Conservation (phyloP, 2,329 filamentous ascomycete species). For the Sarocladiaceae sp. region DNA sequence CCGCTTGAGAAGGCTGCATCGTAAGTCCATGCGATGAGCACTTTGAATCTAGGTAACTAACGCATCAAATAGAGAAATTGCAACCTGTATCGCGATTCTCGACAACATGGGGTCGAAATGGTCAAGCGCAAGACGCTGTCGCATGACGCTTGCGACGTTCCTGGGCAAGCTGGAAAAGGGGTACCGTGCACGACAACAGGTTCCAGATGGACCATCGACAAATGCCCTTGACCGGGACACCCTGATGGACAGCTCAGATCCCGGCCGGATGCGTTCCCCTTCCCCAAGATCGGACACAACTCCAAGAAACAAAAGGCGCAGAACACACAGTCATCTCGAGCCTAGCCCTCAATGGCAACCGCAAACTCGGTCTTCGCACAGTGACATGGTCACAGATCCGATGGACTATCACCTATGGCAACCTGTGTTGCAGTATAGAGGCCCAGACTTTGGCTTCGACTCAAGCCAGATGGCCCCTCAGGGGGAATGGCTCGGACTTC, state of each 20-base stretch:
- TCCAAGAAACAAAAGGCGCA: too few relatives aligned
- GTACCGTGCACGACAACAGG: too few relatives aligned
- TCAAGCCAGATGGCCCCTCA: neutral
- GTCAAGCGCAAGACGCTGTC: neutral
- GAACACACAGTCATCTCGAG: too few relatives aligned
- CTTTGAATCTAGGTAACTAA: neutral
- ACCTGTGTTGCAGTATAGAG: slow-evolving; percentile 10
- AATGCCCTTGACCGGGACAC: too few relatives aligned
- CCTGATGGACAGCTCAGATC: too few relatives aligned
- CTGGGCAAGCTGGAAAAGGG: neutral
- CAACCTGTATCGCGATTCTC: neutral
- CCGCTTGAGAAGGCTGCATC: slow-evolving; percentile 16
- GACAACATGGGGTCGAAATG: neutral
- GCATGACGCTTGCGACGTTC: neutral
- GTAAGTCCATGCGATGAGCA: slow-evolving; percentile 8
- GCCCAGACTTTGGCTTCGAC: slow-evolving; percentile 12
- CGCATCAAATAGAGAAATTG: neutral
- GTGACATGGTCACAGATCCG: neutral
- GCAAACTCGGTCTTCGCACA: too few relatives aligned
- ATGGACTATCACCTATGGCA: slow-evolving; percentile 2
- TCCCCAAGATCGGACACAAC: too few relatives aligned
- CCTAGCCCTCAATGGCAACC: too few relatives aligned
- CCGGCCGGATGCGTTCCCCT: too few relatives aligned
- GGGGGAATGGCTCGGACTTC: neutral
- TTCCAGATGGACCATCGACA: too few relatives aligned